Base-by-base conservation (phyloP, 257 asterid genomes). In the Voacanga thouarsii region DNA sequence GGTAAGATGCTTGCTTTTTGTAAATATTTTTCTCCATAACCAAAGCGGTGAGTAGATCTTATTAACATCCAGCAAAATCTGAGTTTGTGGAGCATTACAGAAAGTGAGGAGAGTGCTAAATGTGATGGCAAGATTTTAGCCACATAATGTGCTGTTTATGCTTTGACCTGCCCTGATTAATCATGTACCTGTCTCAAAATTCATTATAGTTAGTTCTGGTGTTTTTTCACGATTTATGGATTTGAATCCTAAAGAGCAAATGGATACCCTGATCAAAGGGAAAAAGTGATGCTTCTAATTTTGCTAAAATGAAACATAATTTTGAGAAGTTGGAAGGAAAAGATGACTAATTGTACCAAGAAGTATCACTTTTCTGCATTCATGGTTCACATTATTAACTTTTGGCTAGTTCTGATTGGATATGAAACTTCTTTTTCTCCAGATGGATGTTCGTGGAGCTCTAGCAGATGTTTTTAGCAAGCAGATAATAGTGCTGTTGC, bases 371-470 rank as follows among this genome's bases (percentile, higher is more conserved):
- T 79, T 79, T 57, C 33, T 79, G 33, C 72, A 4, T 47, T 26
- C 47, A 33, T 12, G 59, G 24, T 19, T 78, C 82, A 47, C 59
- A 65, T 41, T 24, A 11, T 23, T 12, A 7, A 47, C 45, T 37
- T 33, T 67, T 23, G 24, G 44, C 15, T n/a, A 1, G 4, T 37
- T 51, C 72, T 83, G 71, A 81, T 55, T 56, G 57, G 49, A 68
- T 55, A 69, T 19, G 15, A 5, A 44, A 55, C 28, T 55, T 9
- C 39, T 43, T 12, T 70, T 71, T 18, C 66, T 66, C 56, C 96
- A 95, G 99, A 91, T 95, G 94, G 98, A 93, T 75, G 91, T 95
- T 28, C 98, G 98, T 37, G 95, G 93, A 82, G 96, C 97, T 44
- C 89, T 95, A 51, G 90, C 98, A 0, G 96, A 95, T 78, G 94